Conservation (phyloP, 75 land plant genomes). For the Cupressus sempervirens region DNA sequence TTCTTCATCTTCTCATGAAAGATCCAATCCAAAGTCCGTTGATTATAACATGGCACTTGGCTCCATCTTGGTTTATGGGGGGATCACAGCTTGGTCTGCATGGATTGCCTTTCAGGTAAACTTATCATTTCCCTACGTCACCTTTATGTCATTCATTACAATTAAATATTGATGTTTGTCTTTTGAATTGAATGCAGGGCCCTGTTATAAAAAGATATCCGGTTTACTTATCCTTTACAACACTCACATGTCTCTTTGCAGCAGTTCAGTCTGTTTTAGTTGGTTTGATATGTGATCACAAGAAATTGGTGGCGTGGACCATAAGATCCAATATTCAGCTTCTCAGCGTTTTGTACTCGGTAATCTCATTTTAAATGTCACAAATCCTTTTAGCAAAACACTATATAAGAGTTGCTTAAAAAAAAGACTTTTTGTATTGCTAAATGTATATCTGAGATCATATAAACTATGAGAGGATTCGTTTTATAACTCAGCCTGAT, state of each 20-base stretch:
- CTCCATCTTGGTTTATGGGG: background rate
- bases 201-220: background rate
- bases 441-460: too few species aligned
- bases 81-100: constrained; percentile 3
- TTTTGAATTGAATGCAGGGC: constrained; percentile 10
- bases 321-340: constrained; percentile 36
- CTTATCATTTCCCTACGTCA: background rate
- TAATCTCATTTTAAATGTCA: constrained; percentile 10
- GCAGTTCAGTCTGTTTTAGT: constrained; percentile 33
- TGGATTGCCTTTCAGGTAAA: constrained; percentile 9
- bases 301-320: constrained; percentile 28
- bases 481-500: too few species aligned
- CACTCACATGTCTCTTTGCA: background rate
- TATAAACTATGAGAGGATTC: too few species aligned
- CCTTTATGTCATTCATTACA: background rate
- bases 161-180: background rate
- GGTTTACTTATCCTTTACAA: background rate
- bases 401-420: too few species aligned
- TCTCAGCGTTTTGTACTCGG: constrained; percentile 39
- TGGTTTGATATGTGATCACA: constrained; percentile 21
- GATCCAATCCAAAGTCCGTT: constrained; percentile 7
- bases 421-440: too few species aligned
- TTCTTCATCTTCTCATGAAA: background rate
- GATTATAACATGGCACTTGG: constrained; percentile 18
- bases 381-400: too few species aligned